Evolutionary conservation across 805 yeast species (phyloP).

Genomic region (Tetrapisispora fleetii): DNA sequence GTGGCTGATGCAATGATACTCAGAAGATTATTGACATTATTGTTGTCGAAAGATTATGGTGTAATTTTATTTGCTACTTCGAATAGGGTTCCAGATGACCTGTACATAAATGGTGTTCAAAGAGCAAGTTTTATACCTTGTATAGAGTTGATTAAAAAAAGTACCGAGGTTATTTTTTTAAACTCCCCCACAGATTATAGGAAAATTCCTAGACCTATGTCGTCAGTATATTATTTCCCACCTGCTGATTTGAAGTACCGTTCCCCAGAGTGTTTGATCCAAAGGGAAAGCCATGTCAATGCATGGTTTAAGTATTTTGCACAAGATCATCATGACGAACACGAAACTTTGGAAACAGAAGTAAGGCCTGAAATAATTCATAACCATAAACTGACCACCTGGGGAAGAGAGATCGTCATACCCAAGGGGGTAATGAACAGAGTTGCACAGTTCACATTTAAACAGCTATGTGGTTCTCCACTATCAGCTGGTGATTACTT

Average conservation of each 20-base stretch:
- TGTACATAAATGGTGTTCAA: slow-evolving; percentile 90
- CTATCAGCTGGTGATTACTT: slow-evolving; percentile 92
- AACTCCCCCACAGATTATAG: slow-evolving; percentile 93
- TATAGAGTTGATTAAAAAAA: slow-evolving; percentile 63
- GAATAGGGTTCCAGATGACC: slow-evolving; percentile 87
- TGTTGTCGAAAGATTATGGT: slow-evolving; percentile 70
- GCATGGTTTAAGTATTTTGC: slow-evolving; percentile 76
- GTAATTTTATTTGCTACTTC: slow-evolving; percentile 87
- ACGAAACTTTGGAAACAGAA: slow-evolving; percentile 7
- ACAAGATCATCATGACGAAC: slow-evolving; percentile 37
- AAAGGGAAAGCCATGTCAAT: slow-evolving; percentile 52
- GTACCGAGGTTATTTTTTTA: slow-evolving; percentile 67
- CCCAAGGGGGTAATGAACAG: slow-evolving; percentile 68
- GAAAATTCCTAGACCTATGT: slow-evolving; percentile 72
- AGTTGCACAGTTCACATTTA: slow-evolving; percentile 85
- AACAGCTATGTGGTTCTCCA: slow-evolving; percentile 77
- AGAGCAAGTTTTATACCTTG: slow-evolving; percentile 88
- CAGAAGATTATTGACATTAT: slow-evolving; percentile 57
- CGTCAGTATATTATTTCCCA: slow-evolving; percentile 71
- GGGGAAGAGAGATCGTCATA: slow-evolving; percentile 79
- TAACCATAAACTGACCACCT: slow-evolving; percentile 43
- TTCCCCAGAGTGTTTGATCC: slow-evolving; percentile 40
- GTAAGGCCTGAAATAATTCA: slow-evolving; percentile 10
- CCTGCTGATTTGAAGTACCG: slow-evolving; percentile 47
- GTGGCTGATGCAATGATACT: slow-evolving; percentile 98